These are phyloP conservation scores for Alternaria sp. DNA, from an alignment of 2,329 filamentous ascomycete genomes.

Conservation along the genomic window DNA sequence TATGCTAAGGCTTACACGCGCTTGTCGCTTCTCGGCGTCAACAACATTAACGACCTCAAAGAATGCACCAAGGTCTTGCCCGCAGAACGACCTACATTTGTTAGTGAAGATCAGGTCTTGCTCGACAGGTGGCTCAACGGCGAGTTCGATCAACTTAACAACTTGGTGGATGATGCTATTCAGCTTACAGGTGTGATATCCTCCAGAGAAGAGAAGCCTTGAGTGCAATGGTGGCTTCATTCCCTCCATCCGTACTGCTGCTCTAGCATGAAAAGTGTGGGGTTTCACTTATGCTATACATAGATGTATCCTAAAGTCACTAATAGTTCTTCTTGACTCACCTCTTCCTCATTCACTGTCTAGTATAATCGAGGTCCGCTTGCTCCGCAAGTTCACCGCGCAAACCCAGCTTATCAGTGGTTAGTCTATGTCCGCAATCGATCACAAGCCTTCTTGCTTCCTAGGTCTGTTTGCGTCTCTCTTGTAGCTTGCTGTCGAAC, in stretches of 20 bases:
- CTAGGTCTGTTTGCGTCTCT: background rate
- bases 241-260: background rate
- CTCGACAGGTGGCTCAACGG: constrained; percentile 45
- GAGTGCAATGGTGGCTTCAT: background rate
- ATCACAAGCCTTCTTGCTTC: background rate
- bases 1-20: constrained; percentile 65
- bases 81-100: constrained; percentile 31
- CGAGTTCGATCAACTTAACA: constrained; percentile 45
- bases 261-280: background rate
- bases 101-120: constrained; percentile 38
- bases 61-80: constrained; percentile 65
- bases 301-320: background rate
- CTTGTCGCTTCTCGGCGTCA: constrained; percentile 64
- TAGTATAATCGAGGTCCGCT: background rate
- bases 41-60: constrained; percentile 64
- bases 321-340: background rate
- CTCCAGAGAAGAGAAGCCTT: constrained; percentile 2
- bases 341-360: background rate
- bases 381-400: background rate
- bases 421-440: background rate
- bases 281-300: background rate
- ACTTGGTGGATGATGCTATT: constrained; percentile 46
- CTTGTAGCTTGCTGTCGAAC: background rate
- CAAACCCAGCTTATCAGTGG: background rate
- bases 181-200: constrained; percentile 41